Conservation (phyloP, 1,284 basidiomycete species). For the Laetiporus sulphureus region DNA sequence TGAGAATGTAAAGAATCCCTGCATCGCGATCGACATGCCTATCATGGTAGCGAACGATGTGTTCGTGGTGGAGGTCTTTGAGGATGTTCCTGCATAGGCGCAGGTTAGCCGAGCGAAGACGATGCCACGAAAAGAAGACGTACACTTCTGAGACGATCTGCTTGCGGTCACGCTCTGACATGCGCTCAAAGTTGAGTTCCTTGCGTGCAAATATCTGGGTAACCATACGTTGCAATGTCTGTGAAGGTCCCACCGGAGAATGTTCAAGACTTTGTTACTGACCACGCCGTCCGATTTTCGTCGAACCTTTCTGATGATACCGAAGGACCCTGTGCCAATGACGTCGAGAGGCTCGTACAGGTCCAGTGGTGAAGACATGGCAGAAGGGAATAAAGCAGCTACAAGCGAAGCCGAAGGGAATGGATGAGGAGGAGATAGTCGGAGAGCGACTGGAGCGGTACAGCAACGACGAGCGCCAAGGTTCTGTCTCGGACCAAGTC, state of each 20-base stretch:
- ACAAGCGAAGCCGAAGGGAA: too few relatives aligned
- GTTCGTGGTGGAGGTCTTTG: slow-evolving; percentile 88
- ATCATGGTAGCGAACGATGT: slow-evolving; percentile 94
- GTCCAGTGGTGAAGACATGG: slow-evolving; percentile 50
- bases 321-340: slow-evolving; percentile 97
- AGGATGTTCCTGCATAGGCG: slow-evolving; percentile 74
- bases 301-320: slow-evolving; percentile 90
- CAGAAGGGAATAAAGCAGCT: too few relatives aligned
- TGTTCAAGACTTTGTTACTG: slow-evolving; percentile 25
- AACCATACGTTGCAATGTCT: neutral
- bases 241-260: too few relatives aligned
- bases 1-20: slow-evolving; percentile 89
- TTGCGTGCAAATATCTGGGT: slow-evolving; percentile 82
- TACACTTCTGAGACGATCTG: slow-evolving; percentile 99
- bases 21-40: slow-evolving; percentile 87
- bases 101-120: neutral
- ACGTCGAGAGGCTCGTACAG: slow-evolving; percentile 85
- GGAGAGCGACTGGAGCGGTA: too few relatives aligned
- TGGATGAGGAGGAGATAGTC: too few relatives aligned
- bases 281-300: slow-evolving; percentile 83
- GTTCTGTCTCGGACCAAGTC: too few relatives aligned
- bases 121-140: slow-evolving; percentile 26
- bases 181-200: slow-evolving; percentile 92
- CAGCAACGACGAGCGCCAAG: too few relatives aligned
- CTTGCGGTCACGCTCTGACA: slow-evolving; percentile 88